Evolutionary conservation across 768 basidiomycete species (phyloP).

Genomic region (Floccularia luteovirens): DNA sequence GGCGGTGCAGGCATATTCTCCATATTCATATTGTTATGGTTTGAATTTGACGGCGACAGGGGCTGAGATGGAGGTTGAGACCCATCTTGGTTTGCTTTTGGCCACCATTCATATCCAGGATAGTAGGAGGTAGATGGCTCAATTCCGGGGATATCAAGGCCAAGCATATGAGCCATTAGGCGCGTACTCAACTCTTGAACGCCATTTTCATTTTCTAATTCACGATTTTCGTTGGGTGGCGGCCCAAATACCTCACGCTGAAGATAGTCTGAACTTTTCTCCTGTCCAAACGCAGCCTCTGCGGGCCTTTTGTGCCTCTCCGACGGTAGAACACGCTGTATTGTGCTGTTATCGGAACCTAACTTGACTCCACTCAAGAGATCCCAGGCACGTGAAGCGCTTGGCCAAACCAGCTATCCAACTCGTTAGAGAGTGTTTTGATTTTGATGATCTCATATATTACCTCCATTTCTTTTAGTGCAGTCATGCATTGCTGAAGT

Average conservation of each 20-base stretch:
- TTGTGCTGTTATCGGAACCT: constrained; percentile 27
- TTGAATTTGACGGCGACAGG: constrained; percentile 7
- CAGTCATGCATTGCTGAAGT: constrained; percentile 54
- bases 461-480: constrained; percentile 65
- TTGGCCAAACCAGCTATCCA: constrained; percentile 60
- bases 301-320: constrained; percentile 52
- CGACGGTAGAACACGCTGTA: background rate
- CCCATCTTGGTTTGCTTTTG: constrained; percentile 28
- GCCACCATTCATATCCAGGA: constrained; percentile 65
- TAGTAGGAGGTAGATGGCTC: constrained; percentile 51
- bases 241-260: constrained; percentile 31
- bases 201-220: constrained; percentile 27
- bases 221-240: constrained; percentile 12
- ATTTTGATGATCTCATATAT: constrained; percentile 8
- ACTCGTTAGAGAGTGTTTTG: constrained; percentile 6
- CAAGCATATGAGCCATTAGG: constrained; percentile 69
- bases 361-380: constrained; percentile 62
- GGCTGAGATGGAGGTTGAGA: constrained; percentile 11
- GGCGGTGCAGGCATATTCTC: too few relatives aligned
- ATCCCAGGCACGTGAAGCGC: constrained; percentile 57
- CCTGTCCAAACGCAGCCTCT: constrained; percentile 56
- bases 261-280: constrained; percentile 36
- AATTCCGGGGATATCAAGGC: constrained; percentile 56
- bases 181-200: constrained; percentile 58
- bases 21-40: background rate